Conservation (phyloP, 192 early-diverging fungal genomes). For the Coemansia sp. region DNA sequence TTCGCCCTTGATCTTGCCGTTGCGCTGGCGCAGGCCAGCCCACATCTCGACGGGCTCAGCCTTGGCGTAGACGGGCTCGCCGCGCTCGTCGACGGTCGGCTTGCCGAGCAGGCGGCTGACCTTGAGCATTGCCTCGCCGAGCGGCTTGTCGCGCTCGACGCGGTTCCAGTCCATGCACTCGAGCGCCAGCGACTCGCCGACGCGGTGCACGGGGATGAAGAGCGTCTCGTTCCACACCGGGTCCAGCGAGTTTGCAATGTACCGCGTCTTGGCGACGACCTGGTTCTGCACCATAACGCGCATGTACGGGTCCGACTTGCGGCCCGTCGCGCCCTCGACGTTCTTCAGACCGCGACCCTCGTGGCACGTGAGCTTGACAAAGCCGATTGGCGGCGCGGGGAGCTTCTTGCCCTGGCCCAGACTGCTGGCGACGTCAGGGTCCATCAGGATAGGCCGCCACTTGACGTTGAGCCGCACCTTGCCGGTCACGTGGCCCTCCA, state of each 20-base stretch:
- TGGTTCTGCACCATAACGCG: conserved; percentile 67
- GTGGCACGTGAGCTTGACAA: conserved; percentile 76
- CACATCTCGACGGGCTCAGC: conserved; percentile 58
- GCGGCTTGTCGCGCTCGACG: conserved; percentile 79
- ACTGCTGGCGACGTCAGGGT: conserved; percentile 59
- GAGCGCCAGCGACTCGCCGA: conserved; percentile 72
- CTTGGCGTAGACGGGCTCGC: conserved; percentile 44
- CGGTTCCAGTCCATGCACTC: conserved; percentile 92
- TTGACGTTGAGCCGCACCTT: conserved; percentile 65
- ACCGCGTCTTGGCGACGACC: conserved; percentile 74
- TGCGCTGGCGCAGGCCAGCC: conserved; percentile 61
- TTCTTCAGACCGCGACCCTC: conserved; percentile 81
- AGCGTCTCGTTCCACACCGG: conserved; percentile 93
- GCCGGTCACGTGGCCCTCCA: conserved; percentile 59
- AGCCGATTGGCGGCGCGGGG: conserved; percentile 70
- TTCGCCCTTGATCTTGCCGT: conserved; percentile 63
- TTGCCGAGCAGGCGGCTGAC: conserved; percentile 62
- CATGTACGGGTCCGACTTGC: conserved; percentile 93
- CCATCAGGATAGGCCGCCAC: conserved; percentile 86
- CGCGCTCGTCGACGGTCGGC: conserved; percentile 28
- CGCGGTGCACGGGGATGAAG: conserved; percentile 81
- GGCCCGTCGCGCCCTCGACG: conserved; percentile 74
- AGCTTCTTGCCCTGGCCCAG: conserved; percentile 51
- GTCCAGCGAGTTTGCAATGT: conserved; percentile 81
- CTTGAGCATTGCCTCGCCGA: conserved; percentile 71